Conservation (phyloP, 2,329 filamentous ascomycete genomes). For the Fusarium chaquense region DNA sequence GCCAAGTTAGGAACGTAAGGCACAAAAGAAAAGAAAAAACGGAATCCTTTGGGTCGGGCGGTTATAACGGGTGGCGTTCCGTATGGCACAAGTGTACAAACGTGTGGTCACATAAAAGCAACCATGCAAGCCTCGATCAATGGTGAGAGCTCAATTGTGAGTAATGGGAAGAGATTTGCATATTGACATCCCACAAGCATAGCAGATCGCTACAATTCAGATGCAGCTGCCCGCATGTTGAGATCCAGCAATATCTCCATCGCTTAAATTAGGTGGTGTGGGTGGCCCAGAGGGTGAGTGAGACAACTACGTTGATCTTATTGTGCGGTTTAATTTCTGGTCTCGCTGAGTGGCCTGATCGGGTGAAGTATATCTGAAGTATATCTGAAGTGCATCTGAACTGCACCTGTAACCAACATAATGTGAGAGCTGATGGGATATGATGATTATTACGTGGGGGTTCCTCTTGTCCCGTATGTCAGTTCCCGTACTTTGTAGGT, state of each 20-base stretch:
- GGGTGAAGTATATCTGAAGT: too few species aligned
- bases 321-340: not conserved
- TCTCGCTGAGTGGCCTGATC: not conserved
- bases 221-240: not conserved
- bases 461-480: not conserved
- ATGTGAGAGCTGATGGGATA: not conserved
- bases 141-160: not conserved
- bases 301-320: not conserved
- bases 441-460: not conserved
- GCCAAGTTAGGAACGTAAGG: not conserved
- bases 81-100: not conserved
- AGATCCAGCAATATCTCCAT: slow-evolving; percentile 7
- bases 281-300: not conserved
- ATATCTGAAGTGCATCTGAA: too few species aligned
- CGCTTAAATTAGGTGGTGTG: not conserved
- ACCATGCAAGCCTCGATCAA: not conserved
- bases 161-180: not conserved
- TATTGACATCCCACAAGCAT: not conserved
- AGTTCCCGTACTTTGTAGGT: not conserved
- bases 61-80: not conserved
- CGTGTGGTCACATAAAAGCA: not conserved
- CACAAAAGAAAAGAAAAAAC: not conserved
- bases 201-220: not conserved
- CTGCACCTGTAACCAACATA: not conserved
- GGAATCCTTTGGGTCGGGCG: not conserved